A percentile compares a stretch with the other conserved stretches of the same genome.
Conservation (phyloP, 441 rosid genomes). For the Breynia disticha region DNA sequence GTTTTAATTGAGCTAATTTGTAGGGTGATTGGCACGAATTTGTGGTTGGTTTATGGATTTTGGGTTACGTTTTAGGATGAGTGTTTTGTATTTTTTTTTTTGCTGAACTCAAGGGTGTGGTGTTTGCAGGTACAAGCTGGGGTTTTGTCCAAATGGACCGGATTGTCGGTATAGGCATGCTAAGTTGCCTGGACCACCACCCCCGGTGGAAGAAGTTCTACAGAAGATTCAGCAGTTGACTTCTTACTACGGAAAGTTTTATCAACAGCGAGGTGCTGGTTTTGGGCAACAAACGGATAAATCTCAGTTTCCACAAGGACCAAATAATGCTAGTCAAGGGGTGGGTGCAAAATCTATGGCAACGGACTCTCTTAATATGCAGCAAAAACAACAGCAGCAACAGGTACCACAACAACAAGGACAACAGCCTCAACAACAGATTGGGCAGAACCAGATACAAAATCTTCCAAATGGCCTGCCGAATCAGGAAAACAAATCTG, state of each 20-base stretch:
- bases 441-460: constrained; percentile 5
- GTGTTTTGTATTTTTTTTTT: too few species aligned
- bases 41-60: too few species aligned
- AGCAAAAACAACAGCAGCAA: constrained; percentile 38
- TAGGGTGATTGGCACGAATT: not conserved
- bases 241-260: constrained; percentile 63
- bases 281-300: constrained; percentile 56
- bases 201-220: constrained; percentile 89
- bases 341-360: constrained; percentile 32
- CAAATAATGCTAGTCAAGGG: constrained; percentile 33
- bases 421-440: constrained; percentile 26
- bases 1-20: not conserved
- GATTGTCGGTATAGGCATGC: constrained; percentile 94
- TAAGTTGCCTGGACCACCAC: constrained; percentile 92
- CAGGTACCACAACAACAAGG: constrained; percentile 35
- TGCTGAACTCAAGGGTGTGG: not conserved
- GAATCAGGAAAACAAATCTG: constrained; percentile 53
- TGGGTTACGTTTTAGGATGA: too few species aligned
- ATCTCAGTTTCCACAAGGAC: constrained; percentile 49
- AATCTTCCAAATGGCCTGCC: constrained; percentile 16
- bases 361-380: constrained; percentile 46
- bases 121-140: constrained; percentile 80
- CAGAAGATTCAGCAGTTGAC: constrained; percentile 85
- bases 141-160: constrained; percentile 98
- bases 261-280: constrained; percentile 54